Evolutionary conservation across 768 basidiomycete genomes (phyloP).

Genomic region (Leccinum subtestaceum): DNA sequence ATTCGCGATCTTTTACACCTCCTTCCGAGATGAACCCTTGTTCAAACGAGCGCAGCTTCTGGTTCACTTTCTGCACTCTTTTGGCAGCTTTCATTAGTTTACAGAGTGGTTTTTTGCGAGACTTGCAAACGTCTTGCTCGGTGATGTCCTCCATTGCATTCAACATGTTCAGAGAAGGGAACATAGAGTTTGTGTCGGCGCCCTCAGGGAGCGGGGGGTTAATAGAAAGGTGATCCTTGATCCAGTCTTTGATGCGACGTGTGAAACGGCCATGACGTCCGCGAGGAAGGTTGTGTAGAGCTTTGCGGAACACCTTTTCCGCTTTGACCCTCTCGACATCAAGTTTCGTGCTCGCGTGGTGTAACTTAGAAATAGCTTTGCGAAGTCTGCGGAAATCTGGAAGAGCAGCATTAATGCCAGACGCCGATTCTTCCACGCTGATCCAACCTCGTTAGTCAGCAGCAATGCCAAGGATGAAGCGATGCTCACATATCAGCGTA

Average conservation of each 20-base stretch:
- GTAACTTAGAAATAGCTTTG: conserved; percentile 45
- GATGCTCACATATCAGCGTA: conserved; percentile 57
- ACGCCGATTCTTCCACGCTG: conserved; percentile 54
- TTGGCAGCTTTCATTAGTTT: conserved; percentile 56
- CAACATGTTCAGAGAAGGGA: conserved; percentile 4
- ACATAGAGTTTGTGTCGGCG: conserved; percentile 1
- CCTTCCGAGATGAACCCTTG: conserved; percentile 75
- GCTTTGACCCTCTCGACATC: conserved; percentile 59
- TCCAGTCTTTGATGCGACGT: conserved; percentile 23
- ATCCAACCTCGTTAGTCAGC: conserved; percentile 3
- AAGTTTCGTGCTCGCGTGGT: conserved; percentile 49
- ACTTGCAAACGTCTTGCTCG: conserved; percentile 8
- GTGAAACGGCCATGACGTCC: neutral
- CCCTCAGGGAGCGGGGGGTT: neutral
- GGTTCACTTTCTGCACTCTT: conserved; percentile 57
- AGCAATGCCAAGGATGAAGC: conserved; percentile 23
- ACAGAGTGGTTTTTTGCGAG: conserved; percentile 33
- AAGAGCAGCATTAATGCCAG: conserved; percentile 8
- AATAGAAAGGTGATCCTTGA: conserved; percentile 21
- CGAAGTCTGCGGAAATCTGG: conserved; percentile 44
- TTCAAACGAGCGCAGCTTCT: conserved; percentile 70
- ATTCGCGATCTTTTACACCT: conserved; percentile 78
- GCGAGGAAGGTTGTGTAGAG: conserved; percentile 35
- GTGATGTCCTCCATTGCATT: neutral
- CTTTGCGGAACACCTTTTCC: conserved; percentile 48